Base-by-base conservation (phyloP, 1,139 yeast species). In the Taphrina wiesneri region DNA sequence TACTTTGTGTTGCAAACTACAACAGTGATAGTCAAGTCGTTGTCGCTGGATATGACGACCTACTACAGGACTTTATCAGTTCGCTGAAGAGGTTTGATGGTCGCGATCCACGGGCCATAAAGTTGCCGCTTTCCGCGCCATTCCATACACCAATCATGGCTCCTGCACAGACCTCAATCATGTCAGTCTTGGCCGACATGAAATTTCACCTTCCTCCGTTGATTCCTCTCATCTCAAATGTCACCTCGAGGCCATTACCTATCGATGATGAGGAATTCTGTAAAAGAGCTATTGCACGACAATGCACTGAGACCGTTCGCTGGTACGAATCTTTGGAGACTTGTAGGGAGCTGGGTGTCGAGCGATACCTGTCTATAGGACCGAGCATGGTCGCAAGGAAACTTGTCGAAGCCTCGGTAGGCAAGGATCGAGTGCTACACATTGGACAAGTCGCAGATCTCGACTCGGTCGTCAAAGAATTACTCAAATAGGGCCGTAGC, bases 71-170 rank as follows among this genome's bases (percentile, higher is more conserved):
- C 28, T 65, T 52, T 28, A 56, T 65, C 41, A 39, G 39, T 26
- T 46, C 49, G 13, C 57, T 65, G 30, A 47, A 51, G 49, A 47
- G 28, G 25, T 56, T 56, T 15, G 60, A 61, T 41, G 66, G 63
- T 7, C 39, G 49, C 13, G 63, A 59, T 21, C 67, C 67, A 15
- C 28, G 67, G 23, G 66, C 68, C n/a, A 56, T 65, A 36, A 49
- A 43, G 25, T 30, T 65, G 28, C 66, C 63, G 17, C 41, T 61
- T 13, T 59, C 68, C 5, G 67, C 61, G 9, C 68, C 68, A 11
- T 62, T 65, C 46, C 68, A 65, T 23, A 62, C 68, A 15, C 54
- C 60, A 26, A 43, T 65, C 23, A 65, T 65, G 68, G 54, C 43
- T 13, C 28, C 63, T 15, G 66, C 67, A 17, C 60, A 52, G 19